Base-by-base conservation (phyloP, 805 yeast genomes). In the Yarrowia phangngaensis region DNA sequence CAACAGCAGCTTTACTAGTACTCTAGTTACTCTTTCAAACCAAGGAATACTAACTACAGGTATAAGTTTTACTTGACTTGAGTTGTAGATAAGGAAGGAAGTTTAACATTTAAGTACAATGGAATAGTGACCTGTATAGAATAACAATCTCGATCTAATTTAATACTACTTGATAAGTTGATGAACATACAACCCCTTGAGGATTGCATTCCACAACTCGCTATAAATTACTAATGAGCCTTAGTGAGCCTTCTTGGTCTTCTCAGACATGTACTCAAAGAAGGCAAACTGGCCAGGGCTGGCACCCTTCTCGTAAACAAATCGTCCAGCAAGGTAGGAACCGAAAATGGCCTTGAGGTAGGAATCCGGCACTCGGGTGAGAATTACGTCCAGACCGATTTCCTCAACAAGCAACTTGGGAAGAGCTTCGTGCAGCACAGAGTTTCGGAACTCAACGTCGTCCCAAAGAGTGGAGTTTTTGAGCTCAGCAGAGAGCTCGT, bases 331-430 rank as follows among this genome's bases (percentile, higher is more conserved):
- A 58, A 88, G 72, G 61, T 79, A 82, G 26, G 92, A 82, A 34
- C 95, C 94, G 61, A 90, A 84, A 57, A 90, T 77, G 3, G 96
- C 95, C 61, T 79, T 81, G 63, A 90, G 72, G 64, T 90, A 92
- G 46, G 94, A 76, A 51, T 75, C 84, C 14, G 98, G 98, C 28
- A 90, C 92, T 60, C 92, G 78, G 34, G 69, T 60, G 58, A 90
- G 70, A 30, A 90, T 79, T 51, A 70, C 68, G 8, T 80, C 82
- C 51, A 86, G 75, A 6, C 79, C 73, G 32, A 80, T 71, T 60
- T 78, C 74, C 30, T 75, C 65, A 46, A 83, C 71, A 57, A 90
- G 76, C 55, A 83, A 68, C 36, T 74, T 70, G 45, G 98, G 97
- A 53, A 90, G 77, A 4, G 95, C 84, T 57, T 81, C 83, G 17